These are phyloP conservation scores for Ascochyta lentis DNA, from an alignment of 2,329 filamentous ascomycete species.

Conservation along the genomic window DNA sequence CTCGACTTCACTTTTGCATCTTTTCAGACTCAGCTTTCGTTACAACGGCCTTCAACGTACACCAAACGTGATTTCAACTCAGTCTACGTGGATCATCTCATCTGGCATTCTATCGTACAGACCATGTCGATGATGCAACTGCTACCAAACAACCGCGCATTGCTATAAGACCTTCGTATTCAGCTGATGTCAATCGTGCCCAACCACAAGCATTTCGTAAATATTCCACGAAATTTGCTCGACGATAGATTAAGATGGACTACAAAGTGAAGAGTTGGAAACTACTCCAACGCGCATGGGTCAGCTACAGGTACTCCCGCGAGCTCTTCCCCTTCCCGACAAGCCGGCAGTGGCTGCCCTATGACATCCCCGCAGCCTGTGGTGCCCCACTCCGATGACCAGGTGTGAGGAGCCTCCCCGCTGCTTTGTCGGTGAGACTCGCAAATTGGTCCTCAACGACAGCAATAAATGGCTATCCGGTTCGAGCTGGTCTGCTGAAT, in stretches of 20 bases:
- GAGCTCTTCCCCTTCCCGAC: slow-evolving; percentile 16
- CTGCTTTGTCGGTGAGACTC: slow-evolving; percentile 22
- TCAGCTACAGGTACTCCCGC: slow-evolving; percentile 3
- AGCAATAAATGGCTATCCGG: slow-evolving; percentile 2
- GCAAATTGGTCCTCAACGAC: slow-evolving; percentile 10
- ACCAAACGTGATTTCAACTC: background rate
- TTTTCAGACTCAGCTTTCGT: background rate
- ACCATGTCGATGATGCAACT: background rate
- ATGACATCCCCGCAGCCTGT: slow-evolving; percentile 2
- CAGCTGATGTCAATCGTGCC: no score
- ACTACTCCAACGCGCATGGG: slow-evolving; percentile 4
- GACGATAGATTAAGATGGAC: no score
- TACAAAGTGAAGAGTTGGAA: no score
- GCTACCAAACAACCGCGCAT: background rate
- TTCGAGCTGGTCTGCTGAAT: slow-evolving; percentile 5
- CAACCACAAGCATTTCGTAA: no score
- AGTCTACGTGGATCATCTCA: background rate
- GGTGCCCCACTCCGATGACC: slow-evolving; percentile 12
- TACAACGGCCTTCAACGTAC: background rate
- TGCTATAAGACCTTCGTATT: background rate
- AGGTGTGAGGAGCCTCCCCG: slow-evolving; percentile 15
- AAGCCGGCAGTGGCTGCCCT: background rate
- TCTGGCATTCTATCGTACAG: background rate
- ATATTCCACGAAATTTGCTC: no score
- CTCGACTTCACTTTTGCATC: background rate